Percentiles rank a stretch among this genome's conserved stretches.
Conservation (phyloP, 2,329 filamentous ascomycete genomes). For the Claviceps citrina region DNA sequence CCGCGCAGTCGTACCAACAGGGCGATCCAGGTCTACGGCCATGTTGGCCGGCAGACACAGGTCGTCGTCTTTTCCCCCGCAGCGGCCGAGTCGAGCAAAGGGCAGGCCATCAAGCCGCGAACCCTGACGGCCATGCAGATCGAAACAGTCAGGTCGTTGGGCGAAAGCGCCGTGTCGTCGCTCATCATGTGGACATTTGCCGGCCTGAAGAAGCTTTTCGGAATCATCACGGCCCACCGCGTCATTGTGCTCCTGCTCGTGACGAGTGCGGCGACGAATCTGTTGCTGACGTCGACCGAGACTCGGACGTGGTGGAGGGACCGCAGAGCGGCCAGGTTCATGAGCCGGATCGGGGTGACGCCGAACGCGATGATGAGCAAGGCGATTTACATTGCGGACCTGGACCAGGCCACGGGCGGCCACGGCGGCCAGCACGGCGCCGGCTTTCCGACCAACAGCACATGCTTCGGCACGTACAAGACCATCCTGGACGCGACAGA, state of each 20-base stretch:
- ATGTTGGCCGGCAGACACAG: conserved; percentile 53
- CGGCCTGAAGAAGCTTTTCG: conserved; percentile 47
- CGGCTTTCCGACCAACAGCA: conserved; percentile 31
- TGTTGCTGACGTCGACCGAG: conserved; percentile 59
- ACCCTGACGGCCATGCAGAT: conserved; percentile 54
- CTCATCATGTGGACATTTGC: conserved; percentile 65
- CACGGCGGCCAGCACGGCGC: conserved; percentile 13
- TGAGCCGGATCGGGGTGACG: conserved; percentile 64
- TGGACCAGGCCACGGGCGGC: conserved; percentile 46
- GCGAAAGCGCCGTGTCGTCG: conserved; percentile 59
- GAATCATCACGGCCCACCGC: conserved; percentile 55
- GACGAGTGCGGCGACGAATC: conserved; percentile 56
- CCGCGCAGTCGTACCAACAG: conserved; percentile 60
- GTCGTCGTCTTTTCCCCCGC: conserved; percentile 44
- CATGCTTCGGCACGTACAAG: conserved; percentile 47
- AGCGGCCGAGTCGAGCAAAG: conserved; percentile 30
- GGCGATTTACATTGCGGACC: conserved; percentile 67
- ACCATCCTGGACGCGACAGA: conserved; percentile 42
- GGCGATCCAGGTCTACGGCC: conserved; percentile 65
- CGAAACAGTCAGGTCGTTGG: conserved; percentile 57
- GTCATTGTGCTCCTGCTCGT: conserved; percentile 55
- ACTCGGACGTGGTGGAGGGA: conserved; percentile 73
- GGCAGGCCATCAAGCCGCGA: conserved; percentile 44
- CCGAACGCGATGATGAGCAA: conserved; percentile 72
- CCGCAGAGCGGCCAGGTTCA: conserved; percentile 62